Evolutionary conservation across 345 rosid genomes (phyloP).

Genomic region (Aurinia saxatilis): DNA sequence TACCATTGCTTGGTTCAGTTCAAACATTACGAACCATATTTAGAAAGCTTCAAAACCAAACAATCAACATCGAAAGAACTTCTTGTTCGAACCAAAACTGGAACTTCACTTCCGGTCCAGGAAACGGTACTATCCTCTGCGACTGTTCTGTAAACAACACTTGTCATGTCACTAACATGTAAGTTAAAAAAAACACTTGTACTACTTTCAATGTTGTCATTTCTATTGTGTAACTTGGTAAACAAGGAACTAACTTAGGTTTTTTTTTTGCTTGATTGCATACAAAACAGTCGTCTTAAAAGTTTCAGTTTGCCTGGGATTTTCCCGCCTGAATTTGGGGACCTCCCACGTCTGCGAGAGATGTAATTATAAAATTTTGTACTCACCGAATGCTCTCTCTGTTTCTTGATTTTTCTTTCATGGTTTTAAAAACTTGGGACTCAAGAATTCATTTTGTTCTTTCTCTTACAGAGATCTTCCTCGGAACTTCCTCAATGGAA

Average conservation of each 20-base stretch:
- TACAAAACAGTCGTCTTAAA: slow-evolving; percentile 41
- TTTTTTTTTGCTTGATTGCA: background rate
- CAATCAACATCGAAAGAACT: slow-evolving; percentile 24
- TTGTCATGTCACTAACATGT: slow-evolving; percentile 66
- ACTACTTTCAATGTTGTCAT: no score
- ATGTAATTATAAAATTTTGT: slow-evolving; percentile 39
- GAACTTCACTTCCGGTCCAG: background rate
- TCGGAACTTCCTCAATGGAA: slow-evolving; percentile 65
- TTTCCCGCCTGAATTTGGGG: slow-evolving; percentile 59
- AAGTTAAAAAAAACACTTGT: no score
- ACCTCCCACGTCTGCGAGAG: slow-evolving; percentile 44
- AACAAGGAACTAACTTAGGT: background rate
- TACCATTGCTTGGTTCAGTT: no score
- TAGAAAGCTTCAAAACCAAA: slow-evolving; percentile 28
- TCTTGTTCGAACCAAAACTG: slow-evolving; percentile 43
- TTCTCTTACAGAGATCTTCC: slow-evolving; percentile 54
- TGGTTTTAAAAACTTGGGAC: background rate
- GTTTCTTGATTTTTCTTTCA: background rate
- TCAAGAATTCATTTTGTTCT: background rate
- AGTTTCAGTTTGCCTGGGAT: slow-evolving; percentile 48
- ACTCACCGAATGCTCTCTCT: background rate
- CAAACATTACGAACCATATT: slow-evolving; percentile 41
- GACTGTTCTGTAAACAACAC: slow-evolving; percentile 33
- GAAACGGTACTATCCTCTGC: slow-evolving; percentile 37
- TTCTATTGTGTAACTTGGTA: background rate